Evolutionary conservation across 2,329 filamentous ascomycete genomes (phyloP), one percentile per base, ranked within the genome.

Genomic region (Botrytis byssoidea): DNA sequence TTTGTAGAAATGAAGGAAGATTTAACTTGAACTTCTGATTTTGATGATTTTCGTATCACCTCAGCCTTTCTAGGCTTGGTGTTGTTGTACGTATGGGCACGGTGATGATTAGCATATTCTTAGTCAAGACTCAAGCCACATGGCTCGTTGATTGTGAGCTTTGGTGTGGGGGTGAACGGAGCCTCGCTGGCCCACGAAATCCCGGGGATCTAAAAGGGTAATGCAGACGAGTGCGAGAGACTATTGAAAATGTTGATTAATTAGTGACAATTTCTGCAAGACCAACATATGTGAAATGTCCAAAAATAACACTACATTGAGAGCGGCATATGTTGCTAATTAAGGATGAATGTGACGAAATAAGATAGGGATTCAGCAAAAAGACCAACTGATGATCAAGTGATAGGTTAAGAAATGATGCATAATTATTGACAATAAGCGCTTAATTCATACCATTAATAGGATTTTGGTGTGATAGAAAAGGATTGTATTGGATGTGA

Each of bases 231-330:
- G 29, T 29, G 44, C 59, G 40, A 44, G 46, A 51, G 14, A 61
- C 71, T 69, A 73, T 73, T 69, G 64, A 61, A 72, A 73, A 69
- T 73, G 55, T 32, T 51, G 64, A 73, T 48, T 73, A 73, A 73
- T 73, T 73, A 73, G 55, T 42, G 40, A n/a, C 22, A n/a, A 69
- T 73, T 73, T 29, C 42, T 73, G 71, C 48, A 69, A 29, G 48
- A 32, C 42, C 25, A 69, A 32, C 44, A 48, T 8, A 29, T 65
- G 69, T 48, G 59, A 63, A 32, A 71, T 48, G 40, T 73, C 71
- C 71, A 73, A 73, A 73, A 73, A 73, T 73, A 73, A 73, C 71
- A 59, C 71, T n/a, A 12, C 37, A 40, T 69, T 69, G 18, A 44
- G 64, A 48, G 32, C 64, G 40, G 22, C 10, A 69, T 66, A 29